Base-by-base conservation (phyloP, 306 rosid genomes). In the Senna siamea region DNA sequence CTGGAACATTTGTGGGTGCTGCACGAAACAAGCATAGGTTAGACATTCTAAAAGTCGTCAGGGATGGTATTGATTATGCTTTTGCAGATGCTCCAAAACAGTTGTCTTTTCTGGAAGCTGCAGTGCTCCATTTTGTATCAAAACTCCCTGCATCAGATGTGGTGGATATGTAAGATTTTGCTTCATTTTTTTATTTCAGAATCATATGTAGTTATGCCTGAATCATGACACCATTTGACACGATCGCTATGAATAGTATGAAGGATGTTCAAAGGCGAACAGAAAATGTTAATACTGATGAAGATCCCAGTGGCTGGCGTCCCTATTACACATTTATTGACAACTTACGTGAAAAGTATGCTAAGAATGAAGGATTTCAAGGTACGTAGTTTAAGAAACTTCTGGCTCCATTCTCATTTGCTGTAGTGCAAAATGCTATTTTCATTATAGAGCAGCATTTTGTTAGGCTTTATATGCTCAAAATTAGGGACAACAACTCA, bases 251-350 rank as follows among this genome's bases (percentile, higher is more conserved):
- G 69, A 76, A 57, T 62, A 93, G 98, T 55, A 70, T 88, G 83
- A 84, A 85, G 78, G 91, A 84, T 84, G 92, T 89, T 53, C 88
- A 94, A 84, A 85, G 75, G 48, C 85, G 95, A 69, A 79, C 93
- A 9, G 93, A 75, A 70, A 81, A 87, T 83, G 86, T 94, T 52
- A 85, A 91, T 71, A 85, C 87, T 34, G 98, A 94, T 32, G 95
- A 89, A 87, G 85, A 94, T 78, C 98, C 98, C 54, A 94, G 98
- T 87, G 98, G 98, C 48, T 91, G 98, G 98, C 97, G 96, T 72
- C 95, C 97, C 60, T 94, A 87, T 78, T 58, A 76, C 79, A 81
- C 82, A 7, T 94, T 94, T 68, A 74, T 94, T 67, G 87, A 87
- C 51, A 85, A 30, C 75, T 83, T 91, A 58, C 86, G 83, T 35